These are phyloP conservation scores for Spathaspora girioi DNA, from an alignment of 805 yeast genomes.

Conservation along the genomic window DNA sequence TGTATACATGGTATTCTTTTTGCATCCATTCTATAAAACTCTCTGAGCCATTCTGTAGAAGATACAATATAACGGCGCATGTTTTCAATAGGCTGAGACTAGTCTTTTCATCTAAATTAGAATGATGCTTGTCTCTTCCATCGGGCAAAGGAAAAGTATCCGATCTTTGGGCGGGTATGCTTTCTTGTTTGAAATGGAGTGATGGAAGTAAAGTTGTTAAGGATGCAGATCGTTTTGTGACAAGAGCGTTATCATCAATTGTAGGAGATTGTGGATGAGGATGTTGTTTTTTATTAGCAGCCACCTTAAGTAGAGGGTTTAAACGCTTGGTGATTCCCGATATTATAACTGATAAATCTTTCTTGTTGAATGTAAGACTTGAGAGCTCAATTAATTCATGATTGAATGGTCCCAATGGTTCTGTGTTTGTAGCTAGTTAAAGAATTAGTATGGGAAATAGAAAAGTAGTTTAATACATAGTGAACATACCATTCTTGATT, in stretches of 20 bases:
- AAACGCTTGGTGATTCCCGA: conserved; percentile 40
- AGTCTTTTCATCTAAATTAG: conserved; percentile 2
- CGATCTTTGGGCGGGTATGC: conserved; percentile 4
- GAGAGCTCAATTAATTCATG: conserved; percentile 52
- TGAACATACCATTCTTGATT: conserved; percentile 14
- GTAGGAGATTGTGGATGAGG: background rate
- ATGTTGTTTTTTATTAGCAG: background rate
- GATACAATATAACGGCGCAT: conserved; percentile 48
- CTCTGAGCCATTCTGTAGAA: conserved; percentile 51
- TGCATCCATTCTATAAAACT: conserved; percentile 47
- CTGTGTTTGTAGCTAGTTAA: conserved; percentile 47
- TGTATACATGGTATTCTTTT: conserved; percentile 7
- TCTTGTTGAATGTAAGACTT: conserved; percentile 37
- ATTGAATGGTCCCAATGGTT: conserved; percentile 55
- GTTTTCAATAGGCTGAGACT: conserved; percentile 35
- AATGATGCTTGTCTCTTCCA: background rate
- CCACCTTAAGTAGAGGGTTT: conserved; percentile 3
- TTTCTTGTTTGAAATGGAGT: background rate
- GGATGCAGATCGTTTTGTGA: background rate
- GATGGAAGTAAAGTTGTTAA: background rate
- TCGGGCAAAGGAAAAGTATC: background rate
- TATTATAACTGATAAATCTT: conserved; percentile 36
- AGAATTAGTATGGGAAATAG: background rate
- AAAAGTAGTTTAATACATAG: background rate
- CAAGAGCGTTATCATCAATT: background rate